A percentile compares a stretch with the other conserved stretches of the same genome.
These are phyloP conservation scores for Sanguinoderma infundibulare DNA, from an alignment of 1,284 basidiomycete species.

Conservation along the genomic window DNA sequence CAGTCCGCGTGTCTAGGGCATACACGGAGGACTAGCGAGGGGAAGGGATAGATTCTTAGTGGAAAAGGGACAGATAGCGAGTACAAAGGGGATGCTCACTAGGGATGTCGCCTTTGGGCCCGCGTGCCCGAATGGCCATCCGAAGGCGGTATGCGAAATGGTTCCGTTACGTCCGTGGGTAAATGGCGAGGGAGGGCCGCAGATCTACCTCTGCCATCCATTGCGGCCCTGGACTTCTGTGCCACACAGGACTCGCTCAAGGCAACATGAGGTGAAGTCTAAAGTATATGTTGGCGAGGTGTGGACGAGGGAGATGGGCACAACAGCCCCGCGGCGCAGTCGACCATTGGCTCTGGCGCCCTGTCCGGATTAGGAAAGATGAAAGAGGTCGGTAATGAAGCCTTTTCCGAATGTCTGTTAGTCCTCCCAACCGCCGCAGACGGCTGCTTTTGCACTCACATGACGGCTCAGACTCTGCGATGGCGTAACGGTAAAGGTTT, in stretches of 20 bases:
- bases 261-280: background rate
- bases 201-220: background rate
- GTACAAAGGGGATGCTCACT: conserved; percentile 27
- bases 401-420: conserved; percentile 17
- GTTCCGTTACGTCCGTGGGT: conserved; percentile 19
- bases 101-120: conserved; percentile 15
- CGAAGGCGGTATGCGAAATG: conserved; percentile 24
- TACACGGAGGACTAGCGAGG: background rate
- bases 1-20: background rate
- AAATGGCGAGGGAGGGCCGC: background rate
- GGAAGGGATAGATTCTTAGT: conserved; percentile 3
- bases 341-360: background rate
- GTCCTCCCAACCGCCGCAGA: conserved; percentile 15
- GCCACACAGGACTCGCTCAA: background rate
- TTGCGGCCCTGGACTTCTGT: background rate
- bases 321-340: background rate
- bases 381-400: conserved; percentile 4
- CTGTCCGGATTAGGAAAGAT: conserved; percentile 13
- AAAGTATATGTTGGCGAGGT: background rate
- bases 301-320: background rate
- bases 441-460: background rate
- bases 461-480: background rate
- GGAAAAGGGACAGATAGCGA: conserved; percentile 2
- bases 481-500: background rate
- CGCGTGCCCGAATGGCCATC: conserved; percentile 9